Percentiles rank a stretch among this genome's conserved stretches.
Evolutionary conservation across 306 rosid genomes (phyloP).

Genomic region (Cucumis hystrix): DNA sequence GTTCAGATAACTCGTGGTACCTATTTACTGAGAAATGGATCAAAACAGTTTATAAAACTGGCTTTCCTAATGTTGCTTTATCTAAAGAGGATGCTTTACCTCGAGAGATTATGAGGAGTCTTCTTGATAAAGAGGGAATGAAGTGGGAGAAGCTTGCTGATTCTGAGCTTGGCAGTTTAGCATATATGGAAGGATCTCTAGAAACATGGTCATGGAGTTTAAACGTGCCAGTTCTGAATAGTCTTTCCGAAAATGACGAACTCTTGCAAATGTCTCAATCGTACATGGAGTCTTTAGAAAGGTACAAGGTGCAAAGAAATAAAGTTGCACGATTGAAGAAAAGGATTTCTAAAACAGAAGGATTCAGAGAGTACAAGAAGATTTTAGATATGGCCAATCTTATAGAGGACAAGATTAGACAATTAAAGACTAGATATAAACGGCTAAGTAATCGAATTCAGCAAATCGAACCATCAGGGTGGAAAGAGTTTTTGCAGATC

Average conservation of each 20-base stretch:
- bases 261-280: conserved; percentile 45
- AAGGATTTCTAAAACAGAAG: conserved; percentile 60
- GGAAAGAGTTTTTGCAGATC: conserved; percentile 94
- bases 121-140: conserved; percentile 69
- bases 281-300: conserved; percentile 36
- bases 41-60: conserved; percentile 57
- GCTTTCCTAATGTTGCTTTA: conserved; percentile 71
- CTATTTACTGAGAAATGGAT: conserved; percentile 86
- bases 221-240: conserved; percentile 86
- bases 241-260: conserved; percentile 72
- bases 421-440: conserved; percentile 51
- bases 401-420: conserved; percentile 71
- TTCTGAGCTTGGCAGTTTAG: conserved; percentile 64
- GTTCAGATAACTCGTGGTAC: conserved; percentile 94
- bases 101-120: conserved; percentile 68
- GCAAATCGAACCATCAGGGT: conserved; percentile 97
- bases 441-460: conserved; percentile 67
- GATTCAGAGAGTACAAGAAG: conserved; percentile 72
- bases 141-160: conserved; percentile 85
- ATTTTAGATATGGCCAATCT: conserved; percentile 44
- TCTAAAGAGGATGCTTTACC: conserved; percentile 72
- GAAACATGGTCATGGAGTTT: conserved; percentile 99
- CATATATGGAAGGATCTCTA: conserved; percentile 80
- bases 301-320: conserved; percentile 74
- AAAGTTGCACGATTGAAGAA: conserved; percentile 85